Evolutionary conservation across 2,329 filamentous ascomycete genomes (phyloP).

Genomic region (Aspergillus fijiensis): DNA sequence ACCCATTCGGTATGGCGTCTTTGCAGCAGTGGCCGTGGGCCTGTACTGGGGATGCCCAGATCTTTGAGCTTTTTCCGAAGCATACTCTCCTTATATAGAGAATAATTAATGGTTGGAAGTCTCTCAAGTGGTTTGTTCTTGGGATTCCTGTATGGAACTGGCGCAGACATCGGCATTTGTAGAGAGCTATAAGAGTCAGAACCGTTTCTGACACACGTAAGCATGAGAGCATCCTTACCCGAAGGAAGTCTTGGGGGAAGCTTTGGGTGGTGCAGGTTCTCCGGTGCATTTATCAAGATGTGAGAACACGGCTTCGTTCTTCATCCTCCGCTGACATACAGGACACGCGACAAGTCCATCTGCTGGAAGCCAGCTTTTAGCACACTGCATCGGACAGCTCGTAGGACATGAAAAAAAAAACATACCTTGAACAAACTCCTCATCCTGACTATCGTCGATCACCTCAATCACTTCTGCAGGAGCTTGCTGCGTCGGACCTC

Average conservation of each 20-base stretch:
- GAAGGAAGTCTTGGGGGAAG: conserved; percentile 16
- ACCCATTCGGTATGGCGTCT: conserved; percentile 88
- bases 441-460: conserved; percentile 44
- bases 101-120: conserved; percentile 80
- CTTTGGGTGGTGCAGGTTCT: conserved; percentile 17
- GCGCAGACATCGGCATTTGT: conserved; percentile 19
- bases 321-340: conserved; percentile 77
- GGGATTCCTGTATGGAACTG: conserved; percentile 17
- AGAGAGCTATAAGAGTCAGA: conserved; percentile 27
- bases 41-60: conserved; percentile 71
- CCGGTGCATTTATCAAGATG: conserved; percentile 71
- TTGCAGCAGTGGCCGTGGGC: conserved; percentile 68
- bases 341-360: conserved; percentile 83
- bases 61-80: conserved; percentile 80
- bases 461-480: conserved; percentile 24
- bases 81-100: conserved; percentile 74
- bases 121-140: conserved; percentile 55
- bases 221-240: conserved; percentile 26
- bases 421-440: conserved; percentile 39
- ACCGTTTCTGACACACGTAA: not conserved
- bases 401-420: not conserved
- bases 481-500: conserved; percentile 13
- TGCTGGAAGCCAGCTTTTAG: conserved; percentile 43
- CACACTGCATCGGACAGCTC: not conserved
- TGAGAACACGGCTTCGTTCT: conserved; percentile 70